Evolutionary conservation across 257 asterid genomes (phyloP).

Genomic region (Solanum sejunctum): DNA sequence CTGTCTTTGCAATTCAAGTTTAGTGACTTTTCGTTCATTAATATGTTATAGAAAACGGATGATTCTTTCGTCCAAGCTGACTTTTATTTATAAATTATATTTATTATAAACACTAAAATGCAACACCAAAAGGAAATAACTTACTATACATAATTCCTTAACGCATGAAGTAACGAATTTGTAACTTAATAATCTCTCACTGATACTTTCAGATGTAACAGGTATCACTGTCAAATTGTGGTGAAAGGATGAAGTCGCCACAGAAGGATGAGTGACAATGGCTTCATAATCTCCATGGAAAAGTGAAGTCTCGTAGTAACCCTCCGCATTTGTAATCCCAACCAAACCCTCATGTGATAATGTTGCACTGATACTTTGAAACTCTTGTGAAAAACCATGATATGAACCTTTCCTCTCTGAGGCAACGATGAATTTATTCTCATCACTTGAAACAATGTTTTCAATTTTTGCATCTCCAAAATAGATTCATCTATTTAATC

Average conservation of each 20-base stretch:
- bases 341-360: background rate
- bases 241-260: background rate
- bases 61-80: background rate
- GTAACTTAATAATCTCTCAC: background rate
- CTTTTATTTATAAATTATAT: background rate
- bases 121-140: background rate
- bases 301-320: slow-evolving; percentile 23
- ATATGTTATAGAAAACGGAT: background rate
- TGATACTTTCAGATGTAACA: background rate
- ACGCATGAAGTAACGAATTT: background rate
- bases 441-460: background rate
- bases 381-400: background rate
- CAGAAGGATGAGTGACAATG: slow-evolving; percentile 19
- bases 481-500: slow-evolving; percentile 12
- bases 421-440: slow-evolving; percentile 10
- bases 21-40: no score
- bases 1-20: no score
- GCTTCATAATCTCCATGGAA: slow-evolving; percentile 42
- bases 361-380: background rate
- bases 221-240: slow-evolving; percentile 7
- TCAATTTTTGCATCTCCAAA: slow-evolving; percentile 1
- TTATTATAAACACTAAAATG: background rate
- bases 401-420: background rate
- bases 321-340: slow-evolving; percentile 20
- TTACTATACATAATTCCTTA: background rate